Base-by-base conservation (phyloP, 208 protist genomes). In the Leishmania martiniquensis region DNA sequence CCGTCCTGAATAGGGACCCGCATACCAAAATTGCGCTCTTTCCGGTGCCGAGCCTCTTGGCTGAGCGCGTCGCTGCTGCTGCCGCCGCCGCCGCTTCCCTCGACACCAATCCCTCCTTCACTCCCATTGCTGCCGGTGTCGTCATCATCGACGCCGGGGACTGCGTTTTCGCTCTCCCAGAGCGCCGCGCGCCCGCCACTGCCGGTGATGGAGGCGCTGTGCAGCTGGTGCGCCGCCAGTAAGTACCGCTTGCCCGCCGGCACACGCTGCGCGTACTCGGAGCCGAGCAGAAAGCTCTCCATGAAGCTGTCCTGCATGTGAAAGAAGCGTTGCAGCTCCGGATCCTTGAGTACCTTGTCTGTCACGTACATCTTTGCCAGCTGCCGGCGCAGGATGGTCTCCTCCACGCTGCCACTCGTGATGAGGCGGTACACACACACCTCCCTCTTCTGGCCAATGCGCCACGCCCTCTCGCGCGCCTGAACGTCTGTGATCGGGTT, bases 401-500 rank as follows among this genome's bases (percentile, higher is more conserved):
- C 99, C 89, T 99, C 99, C 44, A 99, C 98, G 12, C 99, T 99
- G 45, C 99, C 99, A 55, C 87, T 87, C 13, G 96, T 97, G 59
- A 99, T 96, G 2, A 99, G 89, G 65, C 99, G 90, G 82, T 99
- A 99, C 6, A 99, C 92, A 13, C 92, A 95, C 25, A 99, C 99
- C 10, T 95, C 79, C 60, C 93, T 88, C 47, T 78, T 94, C 78
- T 99, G 99, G 17, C 99, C 99, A 69, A 99, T 98, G 54, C 99
- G 88, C 93, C 97, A 99, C 10, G 98, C 98, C 37, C 99, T 89
- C 84, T 98, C 94, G 0, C 94, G 83, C 20, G 96, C 94, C 86
- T 98, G 95, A 17, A 95, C 74, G 82, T 98, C 95, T 0, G 91
- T 98, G 45, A 93, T 86, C 2, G 95, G 96, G 81, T 98, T 98